Percentiles rank a stretch among this genome's conserved stretches.
phyloP scores from a whole-genome alignment of 805 yeast species.

The Nakazawaea ambrosiae region DNA sequence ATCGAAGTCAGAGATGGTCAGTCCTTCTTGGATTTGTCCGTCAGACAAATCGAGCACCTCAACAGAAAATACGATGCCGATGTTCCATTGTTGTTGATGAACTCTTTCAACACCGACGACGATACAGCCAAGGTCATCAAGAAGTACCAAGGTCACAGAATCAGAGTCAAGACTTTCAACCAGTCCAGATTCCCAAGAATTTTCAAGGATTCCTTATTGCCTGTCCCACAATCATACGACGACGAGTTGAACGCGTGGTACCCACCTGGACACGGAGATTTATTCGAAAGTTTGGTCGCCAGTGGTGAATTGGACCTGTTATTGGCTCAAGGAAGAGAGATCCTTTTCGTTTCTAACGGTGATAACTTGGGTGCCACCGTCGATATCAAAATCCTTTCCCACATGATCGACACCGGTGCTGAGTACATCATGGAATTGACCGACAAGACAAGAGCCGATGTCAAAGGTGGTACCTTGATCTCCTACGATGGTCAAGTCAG shows the following conservation, averaged over 20 bases:
- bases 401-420: conserved; percentile 85
- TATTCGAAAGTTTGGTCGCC: conserved; percentile 82
- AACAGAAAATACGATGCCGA: conserved; percentile 86
- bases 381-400: conserved; percentile 81
- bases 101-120: conserved; percentile 94
- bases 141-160: conserved; percentile 94
- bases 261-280: conserved; percentile 99
- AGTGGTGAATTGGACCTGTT: conserved; percentile 90
- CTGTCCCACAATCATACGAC: conserved; percentile 74
- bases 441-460: conserved; percentile 98
- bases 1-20: conserved; percentile 99
- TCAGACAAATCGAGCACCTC: conserved; percentile 93
- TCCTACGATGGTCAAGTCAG: conserved; percentile 93
- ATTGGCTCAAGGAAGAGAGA: conserved; percentile 89
- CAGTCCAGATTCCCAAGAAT: conserved; percentile 98
- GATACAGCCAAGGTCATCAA: conserved; percentile 94
- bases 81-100: conserved; percentile 95
- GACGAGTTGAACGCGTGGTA: conserved; percentile 88
- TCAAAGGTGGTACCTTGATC: conserved; percentile 97
- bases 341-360: conserved; percentile 93
- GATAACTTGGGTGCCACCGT: conserved; percentile 99
- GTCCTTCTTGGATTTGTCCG: conserved; percentile 90
- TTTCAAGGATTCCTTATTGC: conserved; percentile 89
- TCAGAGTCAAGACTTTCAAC: conserved; percentile 91
- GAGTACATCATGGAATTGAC: conserved; percentile 98